phyloP scores from a whole-genome alignment of 805 yeast species.

The Hanseniaspora taiwanica region DNA sequence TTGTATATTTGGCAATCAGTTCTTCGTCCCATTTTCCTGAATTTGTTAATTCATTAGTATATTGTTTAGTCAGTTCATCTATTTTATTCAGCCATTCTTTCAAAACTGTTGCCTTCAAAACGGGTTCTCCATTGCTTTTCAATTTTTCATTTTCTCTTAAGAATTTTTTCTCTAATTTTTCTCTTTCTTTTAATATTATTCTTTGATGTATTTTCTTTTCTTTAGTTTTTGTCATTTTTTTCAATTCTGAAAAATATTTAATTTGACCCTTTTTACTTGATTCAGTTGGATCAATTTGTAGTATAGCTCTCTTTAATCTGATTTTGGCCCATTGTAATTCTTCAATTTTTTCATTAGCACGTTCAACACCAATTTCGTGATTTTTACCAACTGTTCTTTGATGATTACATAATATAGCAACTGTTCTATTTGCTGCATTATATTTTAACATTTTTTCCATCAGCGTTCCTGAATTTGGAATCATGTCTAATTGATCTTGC shows the following conservation, averaged over 20 bases:
- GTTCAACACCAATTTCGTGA: conserved; percentile 70
- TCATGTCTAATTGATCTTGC: conserved; percentile 85
- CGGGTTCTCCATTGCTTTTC: conserved; percentile 40
- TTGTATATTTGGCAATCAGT: conserved; percentile 34
- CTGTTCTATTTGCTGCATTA: conserved; percentile 92
- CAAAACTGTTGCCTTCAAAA: conserved; percentile 40
- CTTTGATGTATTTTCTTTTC: conserved; percentile 42
- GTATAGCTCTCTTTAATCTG: conserved; percentile 56
- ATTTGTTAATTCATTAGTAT: conserved; percentile 41
- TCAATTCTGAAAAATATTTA: conserved; percentile 52
- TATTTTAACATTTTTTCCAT: conserved; percentile 77
- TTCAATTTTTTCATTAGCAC: conserved; percentile 60
- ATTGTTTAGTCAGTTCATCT: conserved; percentile 37
- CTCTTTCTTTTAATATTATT: conserved; percentile 54
- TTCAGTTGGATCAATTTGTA: conserved; percentile 43
- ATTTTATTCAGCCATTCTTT: conserved; percentile 45
- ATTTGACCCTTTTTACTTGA: conserved; percentile 32
- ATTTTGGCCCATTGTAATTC: conserved; percentile 80
- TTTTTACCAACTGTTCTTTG: conserved; percentile 83
- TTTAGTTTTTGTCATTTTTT: conserved; percentile 53
- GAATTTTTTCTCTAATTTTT: conserved; percentile 50
- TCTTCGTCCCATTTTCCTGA: conserved; percentile 34
- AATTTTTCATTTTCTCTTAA: conserved; percentile 67
- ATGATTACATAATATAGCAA: conserved; percentile 93
- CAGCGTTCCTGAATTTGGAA: conserved; percentile 75